Evolutionary conservation across 2,329 filamentous ascomycete genomes (phyloP).

Genomic region (Diplodia scrobiculata): DNA sequence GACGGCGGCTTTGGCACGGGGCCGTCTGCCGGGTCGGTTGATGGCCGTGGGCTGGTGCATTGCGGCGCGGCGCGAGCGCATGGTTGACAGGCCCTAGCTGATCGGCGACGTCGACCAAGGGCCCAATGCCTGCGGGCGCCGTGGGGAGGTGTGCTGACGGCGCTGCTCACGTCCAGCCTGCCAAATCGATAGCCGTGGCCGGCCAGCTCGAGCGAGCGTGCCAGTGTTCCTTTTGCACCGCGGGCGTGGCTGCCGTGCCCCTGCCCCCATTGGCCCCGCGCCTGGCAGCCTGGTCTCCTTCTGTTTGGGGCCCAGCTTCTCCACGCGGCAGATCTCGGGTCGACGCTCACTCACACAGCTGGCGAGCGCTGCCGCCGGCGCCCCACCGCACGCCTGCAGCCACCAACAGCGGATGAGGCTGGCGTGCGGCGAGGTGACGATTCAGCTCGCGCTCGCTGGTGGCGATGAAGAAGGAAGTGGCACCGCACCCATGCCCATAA

Average conservation of each 20-base stretch:
- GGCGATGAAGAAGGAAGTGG: constrained; percentile 27
- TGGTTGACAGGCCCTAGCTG: constrained; percentile 24
- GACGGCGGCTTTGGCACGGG: constrained; percentile 29
- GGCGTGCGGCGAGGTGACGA: constrained; percentile 16
- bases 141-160: constrained; percentile 24
- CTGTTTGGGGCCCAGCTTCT: constrained; percentile 28
- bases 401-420: constrained; percentile 27
- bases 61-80: constrained; percentile 29
- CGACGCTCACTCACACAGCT: neutral
- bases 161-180: constrained; percentile 19
- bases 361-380: constrained; percentile 12
- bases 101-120: constrained; percentile 14
- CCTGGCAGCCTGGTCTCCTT: constrained; percentile 6
- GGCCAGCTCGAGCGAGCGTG: neutral
- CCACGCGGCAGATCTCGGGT: constrained; percentile 29
- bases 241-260: constrained; percentile 2
- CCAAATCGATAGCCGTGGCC: constrained; percentile 12
- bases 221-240: constrained; percentile 4
- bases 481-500: constrained; percentile 21
- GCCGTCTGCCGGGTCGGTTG: constrained; percentile 28
- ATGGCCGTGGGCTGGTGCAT: constrained; percentile 24
- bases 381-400: constrained; percentile 26
- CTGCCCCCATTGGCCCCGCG: constrained; percentile 13
- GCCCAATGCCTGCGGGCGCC: constrained; percentile 9
- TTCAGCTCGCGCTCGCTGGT: constrained; percentile 20